phyloP scores from a whole-genome alignment of 805 yeast genomes.

The Teunomyces aglyptinius region DNA sequence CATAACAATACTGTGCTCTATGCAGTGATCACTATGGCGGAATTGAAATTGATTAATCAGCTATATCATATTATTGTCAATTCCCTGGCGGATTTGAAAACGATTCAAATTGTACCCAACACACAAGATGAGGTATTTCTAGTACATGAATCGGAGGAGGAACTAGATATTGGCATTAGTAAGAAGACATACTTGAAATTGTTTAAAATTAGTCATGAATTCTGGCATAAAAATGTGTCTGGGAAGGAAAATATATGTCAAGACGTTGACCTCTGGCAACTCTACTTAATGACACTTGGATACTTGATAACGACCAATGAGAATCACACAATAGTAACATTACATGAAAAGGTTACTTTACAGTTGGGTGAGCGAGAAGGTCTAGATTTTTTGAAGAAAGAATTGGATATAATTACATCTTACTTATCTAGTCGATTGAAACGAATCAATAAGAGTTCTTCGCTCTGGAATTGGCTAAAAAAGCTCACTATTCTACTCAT shows the following conservation, averaged over 20 bases:
- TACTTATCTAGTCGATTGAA: conserved; percentile 27
- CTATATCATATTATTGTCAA: background rate
- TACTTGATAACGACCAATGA: conserved; percentile 39
- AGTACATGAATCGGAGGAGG: conserved; percentile 7
- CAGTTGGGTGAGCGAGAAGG: conserved; percentile 11
- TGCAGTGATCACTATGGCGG: background rate
- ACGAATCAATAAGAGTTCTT: conserved; percentile 40
- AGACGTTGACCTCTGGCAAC: conserved; percentile 9
- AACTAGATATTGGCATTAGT: conserved; percentile 31
- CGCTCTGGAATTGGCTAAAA: conserved; percentile 35
- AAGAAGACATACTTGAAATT: conserved; percentile 27
- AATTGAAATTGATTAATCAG: conserved; percentile 2
- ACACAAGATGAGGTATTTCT: conserved; percentile 1
- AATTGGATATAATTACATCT: conserved; percentile 32
- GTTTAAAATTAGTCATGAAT: conserved; percentile 32
- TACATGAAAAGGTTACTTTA: conserved; percentile 26
- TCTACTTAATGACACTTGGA: conserved; percentile 33
- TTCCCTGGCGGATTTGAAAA: conserved; percentile 5
- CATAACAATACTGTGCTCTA: too few relatives aligned
- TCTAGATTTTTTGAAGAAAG: conserved; percentile 10
- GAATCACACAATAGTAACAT: conserved; percentile 27
- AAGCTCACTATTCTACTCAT: conserved; percentile 17
- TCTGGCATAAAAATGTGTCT: conserved; percentile 20
- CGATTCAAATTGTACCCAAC: conserved; percentile 11
- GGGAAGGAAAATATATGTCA: background rate